phyloP scores from a whole-genome alignment of 495 filamentous ascomycete species.

The Umbilicaria muhlenbergii region DNA sequence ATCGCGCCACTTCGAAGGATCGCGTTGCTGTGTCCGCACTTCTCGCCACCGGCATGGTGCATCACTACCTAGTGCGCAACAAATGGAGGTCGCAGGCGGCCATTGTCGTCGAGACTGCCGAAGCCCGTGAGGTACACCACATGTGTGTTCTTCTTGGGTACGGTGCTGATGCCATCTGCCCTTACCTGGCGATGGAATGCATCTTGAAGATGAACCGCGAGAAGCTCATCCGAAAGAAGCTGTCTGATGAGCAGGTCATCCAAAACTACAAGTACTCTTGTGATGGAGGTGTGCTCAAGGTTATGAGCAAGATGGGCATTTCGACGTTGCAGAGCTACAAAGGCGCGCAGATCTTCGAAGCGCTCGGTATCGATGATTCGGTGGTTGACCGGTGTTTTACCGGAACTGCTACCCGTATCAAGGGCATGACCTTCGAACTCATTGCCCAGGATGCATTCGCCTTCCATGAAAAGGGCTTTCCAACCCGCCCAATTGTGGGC shows the following conservation, averaged over 20 bases:
- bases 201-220: constrained; percentile 98
- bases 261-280: constrained; percentile 97
- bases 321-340: constrained; percentile 97
- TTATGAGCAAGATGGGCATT: constrained; percentile 99
- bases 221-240: constrained; percentile 78
- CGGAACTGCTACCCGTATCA: constrained; percentile 90
- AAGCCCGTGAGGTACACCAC: constrained; percentile 97
- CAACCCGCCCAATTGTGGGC: constrained; percentile 61
- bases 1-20: constrained; percentile 71
- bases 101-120: constrained; percentile 82
- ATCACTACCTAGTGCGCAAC: constrained; percentile 94
- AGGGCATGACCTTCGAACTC: constrained; percentile 87
- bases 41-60: constrained; percentile 84
- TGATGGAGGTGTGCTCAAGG: constrained; percentile 95
- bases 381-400: constrained; percentile 96
- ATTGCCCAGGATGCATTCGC: constrained; percentile 96
- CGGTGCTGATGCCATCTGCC: constrained; percentile 90
- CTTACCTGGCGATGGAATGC: constrained; percentile 94
- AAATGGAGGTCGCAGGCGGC: constrained; percentile 89
- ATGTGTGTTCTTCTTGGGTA: constrained; percentile 97
- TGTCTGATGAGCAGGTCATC: constrained; percentile 71
- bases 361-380: constrained; percentile 87
- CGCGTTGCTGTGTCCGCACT: constrained; percentile 81
- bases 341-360: constrained; percentile 98
- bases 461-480: constrained; percentile 91